phyloP scores from a whole-genome alignment of 306 rosid genomes.

The Albizia julibrissin region DNA sequence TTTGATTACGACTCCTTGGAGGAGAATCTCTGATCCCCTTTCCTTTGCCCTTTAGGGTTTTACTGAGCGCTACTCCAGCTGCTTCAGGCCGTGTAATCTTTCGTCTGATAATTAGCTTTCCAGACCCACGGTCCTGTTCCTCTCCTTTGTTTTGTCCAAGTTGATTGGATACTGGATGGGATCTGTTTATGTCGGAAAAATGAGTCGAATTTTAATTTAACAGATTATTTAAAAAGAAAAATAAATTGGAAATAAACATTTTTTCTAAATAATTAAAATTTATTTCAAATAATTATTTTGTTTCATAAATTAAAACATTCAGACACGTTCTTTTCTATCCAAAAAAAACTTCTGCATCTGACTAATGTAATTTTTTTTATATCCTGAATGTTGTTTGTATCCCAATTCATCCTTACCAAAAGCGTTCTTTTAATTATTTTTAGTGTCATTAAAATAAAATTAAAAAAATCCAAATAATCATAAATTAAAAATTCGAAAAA shows the following conservation, averaged over 20 bases:
- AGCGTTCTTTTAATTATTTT: too few relatives aligned
- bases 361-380: not conserved
- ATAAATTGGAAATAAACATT: not conserved
- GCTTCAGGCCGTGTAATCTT: not conserved
- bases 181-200: not conserved
- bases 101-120: not conserved
- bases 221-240: not conserved
- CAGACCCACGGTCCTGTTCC: not conserved
- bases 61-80: too few relatives aligned
- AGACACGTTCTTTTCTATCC: not conserved
- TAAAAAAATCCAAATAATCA: too few relatives aligned
- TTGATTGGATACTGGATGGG: not conserved
- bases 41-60: slow-evolving; percentile 2
- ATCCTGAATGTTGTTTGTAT: not conserved
- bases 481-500: too few relatives aligned
- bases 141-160: not conserved
- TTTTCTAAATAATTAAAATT: not conserved
- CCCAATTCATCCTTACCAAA: not conserved
- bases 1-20: not conserved
- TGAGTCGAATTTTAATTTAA: not conserved
- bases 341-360: not conserved
- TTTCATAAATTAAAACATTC: not conserved
- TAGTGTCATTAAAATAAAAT: too few relatives aligned
- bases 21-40: not conserved
- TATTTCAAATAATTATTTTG: not conserved